These are phyloP conservation scores for Exophiala sp. DNA, from an alignment of 2,329 filamentous ascomycete species.

Conservation along the genomic window DNA sequence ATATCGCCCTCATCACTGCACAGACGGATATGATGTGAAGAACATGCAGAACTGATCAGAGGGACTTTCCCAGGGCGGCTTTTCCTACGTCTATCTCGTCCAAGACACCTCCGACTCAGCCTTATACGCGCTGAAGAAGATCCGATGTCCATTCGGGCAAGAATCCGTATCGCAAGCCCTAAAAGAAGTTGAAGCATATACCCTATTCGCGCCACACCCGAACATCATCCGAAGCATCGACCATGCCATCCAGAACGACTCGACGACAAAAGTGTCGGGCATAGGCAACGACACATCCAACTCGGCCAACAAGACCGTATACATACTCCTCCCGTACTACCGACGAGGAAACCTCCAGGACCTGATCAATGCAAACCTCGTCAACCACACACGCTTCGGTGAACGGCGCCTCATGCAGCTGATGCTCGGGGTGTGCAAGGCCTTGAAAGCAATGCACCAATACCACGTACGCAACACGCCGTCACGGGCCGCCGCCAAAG, in stretches of 20 bases:
- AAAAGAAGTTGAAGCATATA: slow-evolving; percentile 96
- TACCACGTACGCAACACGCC: slow-evolving; percentile 58
- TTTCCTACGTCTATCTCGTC: slow-evolving; percentile 98
- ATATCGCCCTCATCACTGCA: no score
- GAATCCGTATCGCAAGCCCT: slow-evolving; percentile 92
- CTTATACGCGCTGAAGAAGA: slow-evolving; percentile 95
- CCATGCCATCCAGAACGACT: slow-evolving; percentile 72
- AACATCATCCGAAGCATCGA: slow-evolving; percentile 85
- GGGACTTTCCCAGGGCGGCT: slow-evolving; percentile 64
- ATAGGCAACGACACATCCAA: slow-evolving; percentile 46
- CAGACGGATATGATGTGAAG: no score
- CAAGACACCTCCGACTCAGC: slow-evolving; percentile 74
- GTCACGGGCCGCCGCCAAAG: slow-evolving; percentile 47
- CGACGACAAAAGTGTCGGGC: slow-evolving; percentile 50
- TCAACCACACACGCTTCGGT: slow-evolving; percentile 87
- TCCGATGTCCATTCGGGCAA: slow-evolving; percentile 93
- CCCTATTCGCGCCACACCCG: slow-evolving; percentile 72
- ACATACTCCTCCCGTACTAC: slow-evolving; percentile 94
- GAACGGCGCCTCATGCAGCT: slow-evolving; percentile 81
- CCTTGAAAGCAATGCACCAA: slow-evolving; percentile 83
- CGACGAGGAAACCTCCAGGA: slow-evolving; percentile 92
- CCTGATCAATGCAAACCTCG: slow-evolving; percentile 95
- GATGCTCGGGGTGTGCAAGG: slow-evolving; percentile 86
- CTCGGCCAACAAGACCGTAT: slow-evolving; percentile 80
- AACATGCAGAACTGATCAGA: neutral